Evolutionary conservation across 139 green algal genomes (phyloP).

Genomic region (Asterochloris sp.): DNA sequence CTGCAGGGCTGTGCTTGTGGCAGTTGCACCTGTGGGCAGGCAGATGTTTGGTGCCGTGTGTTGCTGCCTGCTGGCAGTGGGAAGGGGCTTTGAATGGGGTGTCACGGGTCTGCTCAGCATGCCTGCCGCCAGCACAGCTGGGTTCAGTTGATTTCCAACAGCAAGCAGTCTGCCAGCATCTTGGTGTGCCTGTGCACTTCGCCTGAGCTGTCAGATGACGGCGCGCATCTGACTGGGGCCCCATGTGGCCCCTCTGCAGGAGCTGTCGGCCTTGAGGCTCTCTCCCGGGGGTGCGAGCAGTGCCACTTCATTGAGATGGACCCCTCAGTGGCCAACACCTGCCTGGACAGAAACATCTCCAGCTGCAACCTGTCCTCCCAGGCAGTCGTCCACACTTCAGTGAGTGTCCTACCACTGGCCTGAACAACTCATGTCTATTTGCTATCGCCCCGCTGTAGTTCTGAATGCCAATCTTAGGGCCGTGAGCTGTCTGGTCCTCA

Average conservation of each 20-base stretch:
- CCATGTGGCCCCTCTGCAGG: constrained; percentile 37
- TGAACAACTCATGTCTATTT: neutral
- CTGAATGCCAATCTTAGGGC: neutral
- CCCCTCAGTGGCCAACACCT: constrained; percentile 69
- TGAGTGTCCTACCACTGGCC: neutral
- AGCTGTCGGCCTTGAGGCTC: constrained; percentile 52
- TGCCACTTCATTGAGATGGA: constrained; percentile 28
- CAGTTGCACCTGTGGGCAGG: too few relatives aligned
- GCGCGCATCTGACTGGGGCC: too few relatives aligned
- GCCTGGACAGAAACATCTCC: constrained; percentile 56
- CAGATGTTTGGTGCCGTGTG: too few relatives aligned
- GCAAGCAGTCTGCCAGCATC: too few relatives aligned
- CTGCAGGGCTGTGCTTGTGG: too few relatives aligned
- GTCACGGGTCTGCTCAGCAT: too few relatives aligned
- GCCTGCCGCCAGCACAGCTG: too few relatives aligned
- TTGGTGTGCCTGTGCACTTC: neutral
- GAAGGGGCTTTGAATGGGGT: too few relatives aligned
- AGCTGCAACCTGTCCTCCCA: constrained; percentile 18
- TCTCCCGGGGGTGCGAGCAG: constrained; percentile 43
- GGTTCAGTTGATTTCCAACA: too few relatives aligned
- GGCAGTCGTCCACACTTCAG: constrained; percentile 49
- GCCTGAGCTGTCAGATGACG: neutral
- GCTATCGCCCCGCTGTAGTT: neutral
- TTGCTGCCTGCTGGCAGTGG: too few relatives aligned
- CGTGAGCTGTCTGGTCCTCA: neutral